These are phyloP conservation scores for Nannochloris sp. DNA, from an alignment of 139 green algal genomes.

Conservation along the genomic window DNA sequence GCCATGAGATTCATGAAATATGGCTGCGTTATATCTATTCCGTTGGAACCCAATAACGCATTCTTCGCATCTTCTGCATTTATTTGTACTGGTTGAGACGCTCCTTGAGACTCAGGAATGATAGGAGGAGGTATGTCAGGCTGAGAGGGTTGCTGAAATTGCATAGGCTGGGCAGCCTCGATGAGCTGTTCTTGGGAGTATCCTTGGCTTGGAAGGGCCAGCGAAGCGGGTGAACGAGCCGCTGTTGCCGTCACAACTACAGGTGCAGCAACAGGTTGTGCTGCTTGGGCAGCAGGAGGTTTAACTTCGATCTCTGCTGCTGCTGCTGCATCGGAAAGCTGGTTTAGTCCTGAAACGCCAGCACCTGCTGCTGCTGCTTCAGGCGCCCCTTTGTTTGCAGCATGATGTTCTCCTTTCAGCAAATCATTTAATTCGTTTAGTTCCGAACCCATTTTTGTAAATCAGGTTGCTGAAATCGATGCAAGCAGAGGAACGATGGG, in stretches of 20 bases:
- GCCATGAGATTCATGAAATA: too few relatives aligned
- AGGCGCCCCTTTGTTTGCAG: not conserved
- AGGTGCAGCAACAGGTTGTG: not conserved
- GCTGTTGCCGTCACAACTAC: not conserved
- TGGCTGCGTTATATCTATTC: not conserved
- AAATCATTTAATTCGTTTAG: not conserved
- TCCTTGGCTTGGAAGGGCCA: not conserved
- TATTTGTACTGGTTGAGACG: not conserved
- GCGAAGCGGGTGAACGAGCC: not conserved
- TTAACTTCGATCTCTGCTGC: not conserved
- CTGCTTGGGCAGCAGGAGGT: too few relatives aligned
- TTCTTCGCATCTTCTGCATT: not conserved
- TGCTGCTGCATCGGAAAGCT: not conserved
- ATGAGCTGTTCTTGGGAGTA: not conserved
- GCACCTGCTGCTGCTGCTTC: not conserved
- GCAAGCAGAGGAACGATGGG: too few relatives aligned
- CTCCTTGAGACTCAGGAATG: not conserved
- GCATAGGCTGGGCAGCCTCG: constrained; percentile 2
- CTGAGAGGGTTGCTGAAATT: constrained; percentile 21
- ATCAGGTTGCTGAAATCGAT: too few relatives aligned
- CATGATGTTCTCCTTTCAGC: not conserved
- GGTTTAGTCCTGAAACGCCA: not conserved
- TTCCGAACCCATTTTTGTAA: not conserved
- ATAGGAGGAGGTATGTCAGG: constrained; percentile 26
- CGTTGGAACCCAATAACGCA: not conserved